Conservation (phyloP, 1,139 yeast species). For the Hyphopichia khmerensis region DNA sequence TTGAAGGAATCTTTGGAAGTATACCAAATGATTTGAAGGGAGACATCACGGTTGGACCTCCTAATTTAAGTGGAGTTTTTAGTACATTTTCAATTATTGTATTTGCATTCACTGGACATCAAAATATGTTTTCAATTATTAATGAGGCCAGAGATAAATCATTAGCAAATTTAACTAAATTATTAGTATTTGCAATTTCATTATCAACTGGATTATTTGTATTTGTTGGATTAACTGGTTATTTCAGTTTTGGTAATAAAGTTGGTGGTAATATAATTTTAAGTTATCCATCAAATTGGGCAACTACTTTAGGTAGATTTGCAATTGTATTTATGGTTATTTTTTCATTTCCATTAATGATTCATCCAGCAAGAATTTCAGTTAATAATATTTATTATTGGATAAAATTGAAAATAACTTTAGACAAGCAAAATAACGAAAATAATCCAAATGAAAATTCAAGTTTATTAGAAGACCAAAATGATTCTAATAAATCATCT, state of each 20-base stretch:
- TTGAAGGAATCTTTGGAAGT: constrained; percentile 36
- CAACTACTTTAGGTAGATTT: constrained; percentile 66
- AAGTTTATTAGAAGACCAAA: constrained; percentile 4
- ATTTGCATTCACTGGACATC: constrained; percentile 51
- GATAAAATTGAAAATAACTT: constrained; percentile 17
- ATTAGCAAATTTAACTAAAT: constrained; percentile 46
- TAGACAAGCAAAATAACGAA: no score
- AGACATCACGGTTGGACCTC: constrained; percentile 55
- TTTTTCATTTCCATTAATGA: constrained; percentile 86
- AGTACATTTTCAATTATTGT: constrained; percentile 55
- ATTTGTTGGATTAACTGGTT: constrained; percentile 43
- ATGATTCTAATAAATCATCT: neutral
- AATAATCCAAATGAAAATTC: neutral
- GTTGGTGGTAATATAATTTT: constrained; percentile 78
- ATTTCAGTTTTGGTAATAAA: constrained; percentile 42
- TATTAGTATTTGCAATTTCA: constrained; percentile 55
- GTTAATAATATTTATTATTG: constrained; percentile 71
- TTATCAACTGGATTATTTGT: constrained; percentile 34
- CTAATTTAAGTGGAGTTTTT: constrained; percentile 58
- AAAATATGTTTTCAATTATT: constrained; percentile 49
- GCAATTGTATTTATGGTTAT: constrained; percentile 81
- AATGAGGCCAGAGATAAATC: constrained; percentile 57
- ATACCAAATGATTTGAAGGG: constrained; percentile 53
- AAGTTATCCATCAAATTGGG: constrained; percentile 51
- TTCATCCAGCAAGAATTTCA: constrained; percentile 90